These are phyloP conservation scores for Microbotryum saponariae DNA, from an alignment of 1,284 basidiomycete genomes.

Conservation along the genomic window DNA sequence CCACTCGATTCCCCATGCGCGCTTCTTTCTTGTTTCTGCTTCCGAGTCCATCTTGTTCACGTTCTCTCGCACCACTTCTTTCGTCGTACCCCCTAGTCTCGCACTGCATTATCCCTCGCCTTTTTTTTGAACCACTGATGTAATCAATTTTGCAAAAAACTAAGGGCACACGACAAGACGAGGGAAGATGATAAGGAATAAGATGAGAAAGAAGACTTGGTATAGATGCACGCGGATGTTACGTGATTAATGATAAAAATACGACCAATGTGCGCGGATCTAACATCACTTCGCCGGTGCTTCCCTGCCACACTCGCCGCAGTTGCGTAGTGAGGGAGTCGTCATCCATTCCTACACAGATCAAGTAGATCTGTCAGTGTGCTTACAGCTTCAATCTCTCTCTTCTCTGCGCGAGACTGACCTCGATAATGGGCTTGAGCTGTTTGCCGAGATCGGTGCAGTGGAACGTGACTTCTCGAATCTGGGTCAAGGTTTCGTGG, in stretches of 20 bases:
- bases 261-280: no score
- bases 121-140: background rate
- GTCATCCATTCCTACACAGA: conserved; percentile 52
- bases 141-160: background rate
- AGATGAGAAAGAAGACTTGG: background rate
- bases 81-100: background rate
- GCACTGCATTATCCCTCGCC: background rate
- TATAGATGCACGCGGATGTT: conserved; percentile 11
- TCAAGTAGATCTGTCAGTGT: background rate
- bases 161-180: background rate
- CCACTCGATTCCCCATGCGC: no score
- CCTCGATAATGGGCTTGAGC: conserved; percentile 80
- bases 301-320: conserved; percentile 59
- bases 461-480: conserved; percentile 80
- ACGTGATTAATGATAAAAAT: no score
- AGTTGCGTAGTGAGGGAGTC: conserved; percentile 57
- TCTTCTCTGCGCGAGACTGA: background rate
- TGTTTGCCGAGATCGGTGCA: conserved; percentile 87
- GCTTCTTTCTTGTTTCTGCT: background rate
- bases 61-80: no score
- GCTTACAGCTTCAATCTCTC: no score
- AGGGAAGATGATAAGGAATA: background rate
- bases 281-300: conserved; percentile 53
- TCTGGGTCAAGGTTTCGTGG: conserved; percentile 66
- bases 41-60: no score